A percentile compares a stretch with the other conserved stretches of the same genome.
These are phyloP conservation scores for Dipodascus geniculatus DNA, from an alignment of 805 yeast species.

Conservation along the genomic window DNA sequence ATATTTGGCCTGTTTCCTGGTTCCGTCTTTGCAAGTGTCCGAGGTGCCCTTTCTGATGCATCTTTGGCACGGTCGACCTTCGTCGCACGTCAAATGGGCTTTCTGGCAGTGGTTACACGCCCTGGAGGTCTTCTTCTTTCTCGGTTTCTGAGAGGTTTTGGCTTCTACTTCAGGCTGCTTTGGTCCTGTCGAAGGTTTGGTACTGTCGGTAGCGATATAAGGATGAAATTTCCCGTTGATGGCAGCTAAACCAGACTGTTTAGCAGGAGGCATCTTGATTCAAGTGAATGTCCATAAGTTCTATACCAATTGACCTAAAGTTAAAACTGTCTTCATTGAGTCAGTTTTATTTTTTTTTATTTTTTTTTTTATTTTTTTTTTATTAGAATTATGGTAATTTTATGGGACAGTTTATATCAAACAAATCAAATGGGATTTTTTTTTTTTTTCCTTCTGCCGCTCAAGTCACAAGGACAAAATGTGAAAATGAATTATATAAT, in stretches of 20 bases:
- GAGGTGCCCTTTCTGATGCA: constrained; percentile 56
- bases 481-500: background rate
- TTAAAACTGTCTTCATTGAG: background rate
- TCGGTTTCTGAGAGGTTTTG: constrained; percentile 4
- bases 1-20: constrained; percentile 65
- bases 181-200: background rate
- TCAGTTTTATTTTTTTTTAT: background rate
- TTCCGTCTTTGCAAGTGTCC: constrained; percentile 71
- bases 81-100: constrained; percentile 83
- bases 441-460: too few species aligned
- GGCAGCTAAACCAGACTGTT: background rate
- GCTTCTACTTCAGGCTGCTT: background rate
- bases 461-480: background rate
- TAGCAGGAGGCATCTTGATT: background rate
- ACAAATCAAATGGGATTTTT: too few species aligned
- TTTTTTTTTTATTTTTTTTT: too few species aligned
- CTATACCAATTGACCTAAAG: background rate
- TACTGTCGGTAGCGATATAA: background rate
- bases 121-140: constrained; percentile 55
- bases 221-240: constrained; percentile 1
- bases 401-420: background rate
- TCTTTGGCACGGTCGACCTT: constrained; percentile 60
- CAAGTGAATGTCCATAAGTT: background rate
- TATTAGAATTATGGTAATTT: background rate
- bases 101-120: constrained; percentile 84